phyloP scores from a whole-genome alignment of 169 alveolate genomes.

The Haemoproteus tartakovskyi region DNA sequence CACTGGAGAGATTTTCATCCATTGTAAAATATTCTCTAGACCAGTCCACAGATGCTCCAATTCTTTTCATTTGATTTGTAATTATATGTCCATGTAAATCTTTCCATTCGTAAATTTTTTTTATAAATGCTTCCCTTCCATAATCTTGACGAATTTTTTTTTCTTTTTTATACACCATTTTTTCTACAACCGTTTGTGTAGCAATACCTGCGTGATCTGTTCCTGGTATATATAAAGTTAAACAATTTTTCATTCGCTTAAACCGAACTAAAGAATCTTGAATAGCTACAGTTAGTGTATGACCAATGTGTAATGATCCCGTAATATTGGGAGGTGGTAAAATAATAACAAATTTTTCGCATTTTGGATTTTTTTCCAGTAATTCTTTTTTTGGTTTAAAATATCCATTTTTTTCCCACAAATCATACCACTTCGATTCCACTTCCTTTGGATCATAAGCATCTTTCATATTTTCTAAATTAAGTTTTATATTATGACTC shows the following conservation, averaged over 20 bases:
- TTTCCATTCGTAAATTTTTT: slow-evolving; percentile 98
- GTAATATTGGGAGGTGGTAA: slow-evolving; percentile 99
- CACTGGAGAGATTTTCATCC: slow-evolving; percentile 88
- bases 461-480: slow-evolving; percentile 76
- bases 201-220: slow-evolving; percentile 99
- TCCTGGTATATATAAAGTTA: slow-evolving; percentile 98
- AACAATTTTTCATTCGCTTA: slow-evolving; percentile 94
- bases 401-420: slow-evolving; percentile 92
- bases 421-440: slow-evolving; percentile 93
- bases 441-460: slow-evolving; percentile 94
- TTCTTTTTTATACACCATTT: slow-evolving; percentile 90
- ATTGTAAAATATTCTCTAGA: slow-evolving; percentile 96
- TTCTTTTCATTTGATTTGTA: slow-evolving; percentile 85
- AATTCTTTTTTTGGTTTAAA: slow-evolving; percentile 76
- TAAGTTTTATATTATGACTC: slow-evolving; percentile 13
- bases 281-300: slow-evolving; percentile 97
- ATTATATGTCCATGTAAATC: slow-evolving; percentile 94
- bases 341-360: slow-evolving; percentile 89
- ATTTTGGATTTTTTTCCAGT: slow-evolving; percentile 57
- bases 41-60: slow-evolving; percentile 97
- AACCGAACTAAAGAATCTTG: slow-evolving; percentile 97
- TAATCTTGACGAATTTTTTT: slow-evolving; percentile 92
- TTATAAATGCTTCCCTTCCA: slow-evolving; percentile 94
- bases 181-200: slow-evolving; percentile 98
- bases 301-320: slow-evolving; percentile 99